phyloP scores from a whole-genome alignment of 129 eudicot species.

The Helichrysum umbraculigerum region DNA sequence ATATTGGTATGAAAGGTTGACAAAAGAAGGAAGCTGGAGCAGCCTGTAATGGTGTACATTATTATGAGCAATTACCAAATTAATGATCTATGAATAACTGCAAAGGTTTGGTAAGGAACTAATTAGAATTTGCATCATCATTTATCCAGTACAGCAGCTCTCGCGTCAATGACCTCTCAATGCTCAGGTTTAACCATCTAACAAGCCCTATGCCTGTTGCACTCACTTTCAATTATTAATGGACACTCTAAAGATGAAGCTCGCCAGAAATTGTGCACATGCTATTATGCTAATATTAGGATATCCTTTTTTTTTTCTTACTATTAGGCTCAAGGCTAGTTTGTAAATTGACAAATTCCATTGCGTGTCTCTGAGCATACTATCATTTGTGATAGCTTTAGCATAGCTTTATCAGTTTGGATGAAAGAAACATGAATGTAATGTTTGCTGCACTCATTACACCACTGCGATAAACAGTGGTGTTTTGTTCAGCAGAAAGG shows the following conservation, averaged over 20 bases:
- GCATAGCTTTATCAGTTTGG: neutral
- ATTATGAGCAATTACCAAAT: neutral
- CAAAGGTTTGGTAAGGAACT: neutral
- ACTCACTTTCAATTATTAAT: neutral
- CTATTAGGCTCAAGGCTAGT: no score
- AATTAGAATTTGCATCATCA: neutral
- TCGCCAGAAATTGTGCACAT: neutral
- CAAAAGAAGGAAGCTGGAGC: slow-evolving; percentile 8
- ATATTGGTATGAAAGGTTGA: neutral
- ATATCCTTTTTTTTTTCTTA: no score
- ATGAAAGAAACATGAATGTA: neutral
- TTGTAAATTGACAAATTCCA: no score
- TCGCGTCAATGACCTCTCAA: neutral
- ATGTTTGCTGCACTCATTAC: neutral
- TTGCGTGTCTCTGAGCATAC: neutral
- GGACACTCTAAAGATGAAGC: neutral
- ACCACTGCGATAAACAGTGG: neutral
- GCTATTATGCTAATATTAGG: neutral
- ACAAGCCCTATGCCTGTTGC: neutral
- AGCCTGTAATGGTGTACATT: neutral
- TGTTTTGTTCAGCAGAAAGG: neutral
- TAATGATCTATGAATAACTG: neutral
- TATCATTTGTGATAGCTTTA: neutral
- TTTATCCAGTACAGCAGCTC: neutral
- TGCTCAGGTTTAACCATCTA: neutral